Base-by-base conservation (phyloP, 192 early-diverging fungal species). In the Backusella tuberculispora region DNA sequence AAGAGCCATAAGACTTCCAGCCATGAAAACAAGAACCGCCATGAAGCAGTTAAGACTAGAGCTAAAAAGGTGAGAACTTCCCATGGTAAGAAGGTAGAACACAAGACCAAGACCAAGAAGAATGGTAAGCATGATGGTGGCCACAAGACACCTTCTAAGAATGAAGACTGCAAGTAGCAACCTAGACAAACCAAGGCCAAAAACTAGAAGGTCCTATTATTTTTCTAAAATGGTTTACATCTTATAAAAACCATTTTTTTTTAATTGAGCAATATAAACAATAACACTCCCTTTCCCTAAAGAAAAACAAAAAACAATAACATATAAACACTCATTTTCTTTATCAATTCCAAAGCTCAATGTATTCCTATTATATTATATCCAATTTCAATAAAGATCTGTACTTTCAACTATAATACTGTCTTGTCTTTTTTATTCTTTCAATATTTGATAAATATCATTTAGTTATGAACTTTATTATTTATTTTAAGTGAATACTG, bases 341-440 rank as follows among this genome's bases (percentile, higher is more conserved):
- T 8, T 53, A n/a, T 53, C 5, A 19, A 60, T 5, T 60, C 10
- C 53, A 60, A 24, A 26, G 53, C 53, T 60, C 53, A 60, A 60
- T 60, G 53, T 60, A 60, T 21, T 19, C 50, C n/a, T 60, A 24
- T 60, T 60, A 60, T 60, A 60, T 21, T 60, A 19, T 60, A 60
- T 26, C 53, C 53, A 60, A 60, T 60, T 26, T 60, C 9, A 60
- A 60, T 60, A 60, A 60, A 60, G 12, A 60, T 12, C 26, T 60
- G 48, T 60, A 60, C 21, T 12, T 60, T 26, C 21, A 60, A 46
- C 13, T 14, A 60, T 24, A 26, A 10, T 14, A 26, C 4, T 60
- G 53, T 56, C 17, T 19, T 50, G n/a, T 56, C 21, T 9, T 4
- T 12, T 6, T 50, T 50, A 19, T 50, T 50, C 13, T 50, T 50